These are phyloP conservation scores for Marchantia paleacea DNA, from an alignment of 225 moss, liverwort and hornwort species.

Conservation along the genomic window DNA sequence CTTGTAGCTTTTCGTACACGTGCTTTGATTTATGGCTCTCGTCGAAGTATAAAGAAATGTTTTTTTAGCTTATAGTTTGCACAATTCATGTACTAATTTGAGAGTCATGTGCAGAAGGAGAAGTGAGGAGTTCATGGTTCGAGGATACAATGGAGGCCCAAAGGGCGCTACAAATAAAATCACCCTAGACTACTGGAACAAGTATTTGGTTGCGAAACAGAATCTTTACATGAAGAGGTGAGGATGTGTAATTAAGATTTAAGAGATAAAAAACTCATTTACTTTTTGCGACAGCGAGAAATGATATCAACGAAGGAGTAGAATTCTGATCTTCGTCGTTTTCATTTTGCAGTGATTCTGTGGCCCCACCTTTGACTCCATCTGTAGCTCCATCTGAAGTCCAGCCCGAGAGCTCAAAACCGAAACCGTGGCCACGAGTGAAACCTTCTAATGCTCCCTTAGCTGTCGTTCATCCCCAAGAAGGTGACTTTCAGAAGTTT, in stretches of 20 bases:
- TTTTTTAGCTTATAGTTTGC: no score
- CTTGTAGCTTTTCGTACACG: no score
- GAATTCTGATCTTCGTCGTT: not conserved
- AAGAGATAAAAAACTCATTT: no score
- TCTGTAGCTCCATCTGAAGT: not conserved
- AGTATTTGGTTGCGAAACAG: constrained; percentile 85
- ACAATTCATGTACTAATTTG: not conserved
- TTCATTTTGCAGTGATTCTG: constrained; percentile 27
- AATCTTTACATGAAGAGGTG: constrained; percentile 79
- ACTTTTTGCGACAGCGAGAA: not conserved
- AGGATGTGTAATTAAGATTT: not conserved
- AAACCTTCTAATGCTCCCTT: constrained; percentile 21
- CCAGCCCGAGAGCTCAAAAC: constrained; percentile 19
- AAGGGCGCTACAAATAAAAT: constrained; percentile 57
- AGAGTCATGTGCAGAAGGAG: constrained; percentile 59
- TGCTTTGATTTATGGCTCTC: no score
- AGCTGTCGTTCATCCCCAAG: constrained; percentile 23
- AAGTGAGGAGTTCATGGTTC: constrained; percentile 89
- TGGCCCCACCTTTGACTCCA: constrained; percentile 19
- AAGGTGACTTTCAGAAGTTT: constrained; percentile 15
- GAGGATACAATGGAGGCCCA: constrained; percentile 96
- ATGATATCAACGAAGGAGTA: no score
- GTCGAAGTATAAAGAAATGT: no score
- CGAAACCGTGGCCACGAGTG: constrained; percentile 30
- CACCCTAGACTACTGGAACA: constrained; percentile 82